A percentile compares a stretch with the other conserved stretches of the same genome.
Conservation (phyloP, 139 green algal species). For the Coccomyxa sp. region DNA sequence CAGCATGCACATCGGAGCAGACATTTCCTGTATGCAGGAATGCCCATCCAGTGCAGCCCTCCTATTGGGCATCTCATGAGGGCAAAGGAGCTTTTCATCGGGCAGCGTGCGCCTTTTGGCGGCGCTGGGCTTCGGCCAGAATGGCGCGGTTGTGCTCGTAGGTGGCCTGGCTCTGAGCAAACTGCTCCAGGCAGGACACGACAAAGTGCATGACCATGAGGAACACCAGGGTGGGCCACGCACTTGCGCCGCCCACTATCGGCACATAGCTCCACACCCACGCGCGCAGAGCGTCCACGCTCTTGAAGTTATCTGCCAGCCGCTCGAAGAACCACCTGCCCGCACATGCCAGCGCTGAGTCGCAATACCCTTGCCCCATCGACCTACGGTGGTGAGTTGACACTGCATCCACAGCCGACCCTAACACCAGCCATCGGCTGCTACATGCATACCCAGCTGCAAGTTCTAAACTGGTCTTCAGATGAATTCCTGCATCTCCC, state of each 20-base stretch:
- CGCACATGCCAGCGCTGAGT: neutral
- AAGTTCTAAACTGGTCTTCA: too few species aligned
- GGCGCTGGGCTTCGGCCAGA: too few species aligned
- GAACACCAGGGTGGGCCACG: conserved; percentile 33
- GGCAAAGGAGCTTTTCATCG: too few species aligned
- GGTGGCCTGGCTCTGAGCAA: conserved; percentile 47
- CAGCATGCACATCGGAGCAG: too few species aligned
- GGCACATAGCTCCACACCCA: conserved; percentile 7
- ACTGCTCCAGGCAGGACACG: conserved; percentile 53
- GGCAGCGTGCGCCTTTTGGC: too few species aligned
- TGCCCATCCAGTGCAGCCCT: too few species aligned
- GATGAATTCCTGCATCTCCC: too few species aligned
- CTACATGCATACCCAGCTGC: neutral
- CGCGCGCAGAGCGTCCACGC: neutral
- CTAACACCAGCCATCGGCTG: neutral
- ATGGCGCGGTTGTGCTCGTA: conserved; percentile 20
- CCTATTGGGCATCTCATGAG: too few species aligned
- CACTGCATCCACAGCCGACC: neutral
- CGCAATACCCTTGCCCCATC: neutral
- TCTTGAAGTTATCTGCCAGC: conserved; percentile 10
- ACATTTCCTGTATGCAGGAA: too few species aligned
- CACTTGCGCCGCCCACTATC: conserved; percentile 18
- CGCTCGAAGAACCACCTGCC: conserved; percentile 20
- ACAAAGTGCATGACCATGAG: conserved; percentile 52
- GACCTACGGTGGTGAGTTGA: neutral